phyloP scores from a whole-genome alignment of 371 early-diverging fungal genomes.

The Mortierella sp. region DNA sequence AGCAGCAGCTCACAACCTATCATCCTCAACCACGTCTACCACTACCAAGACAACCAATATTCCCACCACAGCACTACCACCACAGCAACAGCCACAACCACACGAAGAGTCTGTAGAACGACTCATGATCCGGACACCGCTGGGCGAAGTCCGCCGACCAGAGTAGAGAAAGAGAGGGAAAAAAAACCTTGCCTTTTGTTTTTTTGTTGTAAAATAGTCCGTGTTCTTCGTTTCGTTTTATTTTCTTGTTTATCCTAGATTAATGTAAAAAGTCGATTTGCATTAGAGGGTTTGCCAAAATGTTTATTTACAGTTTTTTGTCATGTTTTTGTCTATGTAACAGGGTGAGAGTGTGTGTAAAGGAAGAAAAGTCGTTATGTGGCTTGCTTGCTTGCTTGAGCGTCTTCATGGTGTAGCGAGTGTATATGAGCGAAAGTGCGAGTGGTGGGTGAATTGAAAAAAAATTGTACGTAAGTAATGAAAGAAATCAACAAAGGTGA shows the following conservation, averaged over 20 bases:
- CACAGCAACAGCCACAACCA: not conserved
- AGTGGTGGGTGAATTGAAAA: not conserved
- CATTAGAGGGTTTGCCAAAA: not conserved
- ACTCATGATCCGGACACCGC: slow-evolving; percentile 20
- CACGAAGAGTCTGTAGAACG: slow-evolving; percentile 17
- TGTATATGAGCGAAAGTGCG: not conserved
- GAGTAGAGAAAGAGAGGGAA: not conserved
- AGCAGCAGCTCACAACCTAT: not conserved
- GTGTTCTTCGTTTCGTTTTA: not conserved
- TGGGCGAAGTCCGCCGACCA: slow-evolving; percentile 1
- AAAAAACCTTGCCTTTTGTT: not conserved
- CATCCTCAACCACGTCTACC: not conserved
- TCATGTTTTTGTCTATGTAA: slow-evolving; percentile 3
- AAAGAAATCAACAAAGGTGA: not conserved
- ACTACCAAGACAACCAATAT: not conserved
- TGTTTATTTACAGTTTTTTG: not conserved
- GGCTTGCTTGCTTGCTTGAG: not conserved
- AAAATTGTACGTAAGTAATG: not conserved
- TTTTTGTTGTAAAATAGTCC: not conserved
- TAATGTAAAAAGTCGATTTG: not conserved
- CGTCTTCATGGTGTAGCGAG: not conserved
- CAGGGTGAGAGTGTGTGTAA: not conserved
- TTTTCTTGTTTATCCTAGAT: too few species aligned
- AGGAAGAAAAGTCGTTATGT: too few species aligned
- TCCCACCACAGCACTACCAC: not conserved